Base-by-base conservation (phyloP, 768 basidiomycete species). In the Suillus subluteus region DNA sequence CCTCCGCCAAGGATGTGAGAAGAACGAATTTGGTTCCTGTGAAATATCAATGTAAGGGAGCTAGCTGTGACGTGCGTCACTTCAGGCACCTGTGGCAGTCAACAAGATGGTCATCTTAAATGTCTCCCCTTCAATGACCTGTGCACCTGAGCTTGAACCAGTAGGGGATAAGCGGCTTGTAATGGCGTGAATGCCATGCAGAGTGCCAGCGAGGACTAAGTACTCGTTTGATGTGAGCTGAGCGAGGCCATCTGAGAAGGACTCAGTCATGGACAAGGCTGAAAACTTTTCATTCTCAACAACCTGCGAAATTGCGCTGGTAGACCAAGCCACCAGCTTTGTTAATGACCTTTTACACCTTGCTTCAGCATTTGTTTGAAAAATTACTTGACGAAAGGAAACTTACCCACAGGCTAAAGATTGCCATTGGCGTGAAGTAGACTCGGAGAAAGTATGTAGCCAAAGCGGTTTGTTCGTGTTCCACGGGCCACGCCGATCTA, bases 171-270 rank as follows among this genome's bases (percentile, higher is more conserved):
- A 82, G 54, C 94, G 88, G 68, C 91, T 91, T 0, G 97, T 98
- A 71, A 99, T 99, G n/a, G 98, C 98, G 72, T 99, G 98, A 37
- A 99, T 97, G 62, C 97, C 96, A 69, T 99, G 98, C 44, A 99
- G 80, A 16, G 98, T 99, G 54, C 97, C 97, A 3, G 98, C 98
- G 48, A 99, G 87, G 21, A 99, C 94, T 63, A 99, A 88, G 70
- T 95, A 91, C 81, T 98, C 96, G 79, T 98, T 98, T 26, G 96
- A 94, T 8, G 93, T 92, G 63, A 97, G 82, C 65, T 90, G 87
- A 11, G 95, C 90, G 58, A 99, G 88, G n/a, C 95, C 96, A 70
- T 96, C 98, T 98, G 76, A 35, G 56, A 61, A 58, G 30, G 35
- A 50, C 43, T 44, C 38, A 32, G 62, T 69, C 62, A 46, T 40